phyloP scores from a whole-genome alignment of 2,329 filamentous ascomycete species.

The Xylariaceae sp. region DNA sequence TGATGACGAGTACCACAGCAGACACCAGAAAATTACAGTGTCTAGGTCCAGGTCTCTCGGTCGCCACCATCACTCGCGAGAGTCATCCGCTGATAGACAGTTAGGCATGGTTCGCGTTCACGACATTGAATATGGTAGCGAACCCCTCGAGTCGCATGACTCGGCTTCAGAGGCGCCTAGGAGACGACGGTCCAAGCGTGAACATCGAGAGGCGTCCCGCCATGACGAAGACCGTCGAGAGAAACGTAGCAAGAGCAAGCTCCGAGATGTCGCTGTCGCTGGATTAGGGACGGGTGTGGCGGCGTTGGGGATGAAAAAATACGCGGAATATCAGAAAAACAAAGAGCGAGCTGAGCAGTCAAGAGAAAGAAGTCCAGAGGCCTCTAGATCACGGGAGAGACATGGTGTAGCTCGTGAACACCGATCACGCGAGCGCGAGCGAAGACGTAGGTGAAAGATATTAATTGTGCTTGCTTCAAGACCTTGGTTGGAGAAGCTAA shows the following conservation, averaged over 20 bases:
- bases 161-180: slow-evolving; percentile 43
- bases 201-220: slow-evolving; percentile 34
- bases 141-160: slow-evolving; percentile 49
- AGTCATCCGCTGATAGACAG: slow-evolving; percentile 55
- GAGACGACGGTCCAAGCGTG: slow-evolving; percentile 34
- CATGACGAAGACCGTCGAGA: slow-evolving; percentile 35
- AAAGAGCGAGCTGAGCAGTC: slow-evolving; percentile 35
- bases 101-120: slow-evolving; percentile 50
- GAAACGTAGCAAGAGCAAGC: slow-evolving; percentile 50
- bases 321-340: slow-evolving; percentile 44
- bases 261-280: slow-evolving; percentile 52
- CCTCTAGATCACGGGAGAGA: slow-evolving; percentile 23
- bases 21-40: slow-evolving; percentile 38
- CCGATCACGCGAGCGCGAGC: slow-evolving; percentile 35
- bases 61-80: slow-evolving; percentile 44
- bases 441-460: slow-evolving; percentile 27
- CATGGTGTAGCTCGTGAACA: slow-evolving; percentile 29
- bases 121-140: slow-evolving; percentile 57
- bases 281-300: slow-evolving; percentile 54
- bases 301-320: slow-evolving; percentile 58
- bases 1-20: slow-evolving; percentile 33
- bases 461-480: too few relatives aligned
- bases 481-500: slow-evolving; percentile 16
- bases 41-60: slow-evolving; percentile 35
- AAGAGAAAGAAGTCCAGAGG: slow-evolving; percentile 29